Evolutionary conservation across 1,139 yeast species (phyloP).

Genomic region (Taiozyma onychis): DNA sequence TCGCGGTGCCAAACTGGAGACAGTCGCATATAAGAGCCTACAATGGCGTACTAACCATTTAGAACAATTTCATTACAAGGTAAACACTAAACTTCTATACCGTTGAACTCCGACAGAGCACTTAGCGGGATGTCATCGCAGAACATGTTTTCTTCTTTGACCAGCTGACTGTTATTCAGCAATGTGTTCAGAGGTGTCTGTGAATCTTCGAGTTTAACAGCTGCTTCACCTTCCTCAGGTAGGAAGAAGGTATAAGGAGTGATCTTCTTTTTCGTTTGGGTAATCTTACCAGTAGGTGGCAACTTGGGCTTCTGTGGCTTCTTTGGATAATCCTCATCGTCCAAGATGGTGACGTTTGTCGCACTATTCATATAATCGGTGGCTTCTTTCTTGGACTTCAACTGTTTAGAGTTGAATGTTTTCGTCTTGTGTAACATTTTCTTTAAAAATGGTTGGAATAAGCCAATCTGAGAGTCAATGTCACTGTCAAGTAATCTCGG

Average conservation of each 20-base stretch:
- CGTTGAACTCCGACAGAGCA: neutral
- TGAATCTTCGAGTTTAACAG: neutral
- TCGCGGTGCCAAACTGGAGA: neutral
- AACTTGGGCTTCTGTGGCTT: slow-evolving; percentile 80
- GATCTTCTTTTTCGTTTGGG: slow-evolving; percentile 59
- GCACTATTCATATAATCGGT: slow-evolving; percentile 23
- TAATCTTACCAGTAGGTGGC: slow-evolving; percentile 91
- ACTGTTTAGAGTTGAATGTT: slow-evolving; percentile 35
- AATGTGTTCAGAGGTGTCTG: neutral
- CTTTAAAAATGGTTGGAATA: slow-evolving; percentile 54
- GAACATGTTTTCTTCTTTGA: neutral
- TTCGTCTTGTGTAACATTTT: slow-evolving; percentile 50
- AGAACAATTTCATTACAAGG: neutral
- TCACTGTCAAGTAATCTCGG: slow-evolving; percentile 45
- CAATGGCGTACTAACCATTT: no score
- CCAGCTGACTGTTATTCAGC: neutral
- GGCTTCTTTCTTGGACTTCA: slow-evolving; percentile 49
- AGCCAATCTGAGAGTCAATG: slow-evolving; percentile 47
- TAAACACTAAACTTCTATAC: neutral
- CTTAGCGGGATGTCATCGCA: neutral
- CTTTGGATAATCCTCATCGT: slow-evolving; percentile 43
- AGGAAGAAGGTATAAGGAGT: slow-evolving; percentile 48
- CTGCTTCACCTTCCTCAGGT: slow-evolving; percentile 25
- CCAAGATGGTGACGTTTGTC: slow-evolving; percentile 24
- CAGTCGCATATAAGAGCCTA: no score